phyloP scores from a whole-genome alignment of 805 yeast species.

The Tetrapisispora pingtungensis region DNA sequence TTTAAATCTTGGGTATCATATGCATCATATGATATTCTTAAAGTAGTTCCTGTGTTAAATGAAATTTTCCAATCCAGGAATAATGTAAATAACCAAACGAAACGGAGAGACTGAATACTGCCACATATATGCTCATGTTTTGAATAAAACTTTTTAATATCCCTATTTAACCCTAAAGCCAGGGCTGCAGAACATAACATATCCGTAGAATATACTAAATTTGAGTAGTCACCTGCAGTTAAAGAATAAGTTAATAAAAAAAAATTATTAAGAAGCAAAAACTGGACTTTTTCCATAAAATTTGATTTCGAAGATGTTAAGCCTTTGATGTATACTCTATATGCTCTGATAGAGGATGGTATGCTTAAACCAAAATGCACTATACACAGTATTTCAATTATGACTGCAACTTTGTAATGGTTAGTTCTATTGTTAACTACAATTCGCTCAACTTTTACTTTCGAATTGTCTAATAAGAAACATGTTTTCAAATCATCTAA shows the following conservation, averaged over 20 bases:
- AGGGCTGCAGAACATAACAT: conserved; percentile 12
- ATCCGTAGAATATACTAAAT: conserved; percentile 9
- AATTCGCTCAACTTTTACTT: conserved; percentile 4
- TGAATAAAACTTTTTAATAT: conserved; percentile 11
- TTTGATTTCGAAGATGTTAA: conserved; percentile 19
- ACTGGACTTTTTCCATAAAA: conserved; percentile 24
- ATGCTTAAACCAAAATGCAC: conserved; percentile 8
- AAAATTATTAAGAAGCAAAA: conserved; percentile 14
- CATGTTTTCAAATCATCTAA: conserved; percentile 14
- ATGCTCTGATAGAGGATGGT: conserved; percentile 15
- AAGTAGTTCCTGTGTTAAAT: conserved; percentile 18
- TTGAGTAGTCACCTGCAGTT: conserved; percentile 21
- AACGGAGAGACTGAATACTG: conserved; percentile 12
- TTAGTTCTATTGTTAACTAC: conserved; percentile 12
- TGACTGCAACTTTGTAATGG: conserved; percentile 22
- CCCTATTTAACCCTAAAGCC: conserved; percentile 18
- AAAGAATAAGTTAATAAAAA: not conserved
- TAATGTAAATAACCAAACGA: conserved; percentile 22
- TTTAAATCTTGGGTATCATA: conserved; percentile 6
- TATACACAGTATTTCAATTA: conserved; percentile 16
- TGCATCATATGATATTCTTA: conserved; percentile 5
- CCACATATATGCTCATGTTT: conserved; percentile 15
- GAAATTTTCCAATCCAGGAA: conserved; percentile 19
- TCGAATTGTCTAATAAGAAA: conserved; percentile 6
- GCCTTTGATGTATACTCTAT: conserved; percentile 20